Percentiles rank a stretch among this genome's conserved stretches.
These are phyloP conservation scores for Paracamarosporium sp. DNA, from an alignment of 2,329 filamentous ascomycete genomes.

Conservation along the genomic window DNA sequence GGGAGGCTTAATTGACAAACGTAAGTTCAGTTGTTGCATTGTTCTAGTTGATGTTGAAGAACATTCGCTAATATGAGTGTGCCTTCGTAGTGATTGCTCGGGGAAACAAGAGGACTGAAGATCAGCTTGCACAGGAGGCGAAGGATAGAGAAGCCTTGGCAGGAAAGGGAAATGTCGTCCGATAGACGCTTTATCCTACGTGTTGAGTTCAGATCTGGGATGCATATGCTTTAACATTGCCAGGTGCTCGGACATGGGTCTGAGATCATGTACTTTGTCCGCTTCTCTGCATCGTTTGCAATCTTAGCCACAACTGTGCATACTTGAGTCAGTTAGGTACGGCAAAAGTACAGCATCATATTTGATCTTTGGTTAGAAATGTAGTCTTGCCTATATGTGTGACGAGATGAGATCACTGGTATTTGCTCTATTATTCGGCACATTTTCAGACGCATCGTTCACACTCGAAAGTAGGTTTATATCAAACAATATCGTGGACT, in stretches of 20 bases:
- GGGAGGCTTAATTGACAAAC: constrained; percentile 20
- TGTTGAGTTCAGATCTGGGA: not conserved
- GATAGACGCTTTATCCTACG: not conserved
- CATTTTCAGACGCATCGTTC: too few relatives aligned
- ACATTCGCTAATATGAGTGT: constrained; percentile 8
- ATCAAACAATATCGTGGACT: too few relatives aligned
- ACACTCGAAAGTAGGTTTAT: too few relatives aligned
- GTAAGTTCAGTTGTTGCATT: not conserved
- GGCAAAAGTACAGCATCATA: too few relatives aligned
- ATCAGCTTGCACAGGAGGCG: constrained; percentile 36
- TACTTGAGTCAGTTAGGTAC: too few relatives aligned
- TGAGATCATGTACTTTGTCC: too few relatives aligned
- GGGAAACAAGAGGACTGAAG: constrained; percentile 44
- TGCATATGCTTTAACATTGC: not conserved
- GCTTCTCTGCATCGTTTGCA: not conserved
- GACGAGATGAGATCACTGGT: too few relatives aligned
- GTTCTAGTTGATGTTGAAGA: not conserved
- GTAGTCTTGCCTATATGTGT: too few relatives aligned
- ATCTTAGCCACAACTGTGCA: too few relatives aligned
- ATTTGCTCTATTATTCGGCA: too few relatives aligned
- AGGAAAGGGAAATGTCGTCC: not conserved
- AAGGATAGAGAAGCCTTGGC: constrained; percentile 25
- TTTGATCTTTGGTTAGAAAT: too few relatives aligned
- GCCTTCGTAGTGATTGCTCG: constrained; percentile 32
- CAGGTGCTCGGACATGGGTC: not conserved